Base-by-base conservation (phyloP, 495 filamentous ascomycete species). In the Xylaria curta region DNA sequence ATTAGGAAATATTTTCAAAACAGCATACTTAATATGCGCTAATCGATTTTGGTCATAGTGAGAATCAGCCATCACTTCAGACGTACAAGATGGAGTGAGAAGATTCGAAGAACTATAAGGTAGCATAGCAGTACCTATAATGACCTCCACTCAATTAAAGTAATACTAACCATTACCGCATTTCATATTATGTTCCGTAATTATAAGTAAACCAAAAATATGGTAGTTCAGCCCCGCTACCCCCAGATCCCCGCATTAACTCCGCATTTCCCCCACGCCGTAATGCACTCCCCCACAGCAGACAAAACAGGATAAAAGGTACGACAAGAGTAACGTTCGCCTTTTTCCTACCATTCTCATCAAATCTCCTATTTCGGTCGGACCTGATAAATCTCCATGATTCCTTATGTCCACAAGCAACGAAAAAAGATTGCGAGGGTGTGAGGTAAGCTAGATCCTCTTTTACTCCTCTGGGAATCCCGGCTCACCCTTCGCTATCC, bases 221-320 rank as follows among this genome's bases (percentile, higher is more conserved):
- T 38, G 1, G 36, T 38, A 31, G 28, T 1, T 31, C 28, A 31
- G 28, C 28, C 28, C 28, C 51, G 51, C 51, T 17, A 9, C 21
- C 21, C 28, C 51, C 51, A 26, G 24, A 26, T 56, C 51, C 51
- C 51, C 51, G 12, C 51, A 49, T 49, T 7, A 19, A 56, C 26
- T 28, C 26, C 26, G 51, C 51, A 56, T 24, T 56, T 56, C 8
- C 51, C 51, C 51, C 51, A 31, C 51, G 15, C 26, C 26, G 26
- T 56, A 9, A 24, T 56, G 3, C 21, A 56, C 51, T 26, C n/a
- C 51, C 24, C 51, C 51, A 56, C 24, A 9, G 6, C 53, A 2
- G 24, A 56, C 53, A 9, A 56, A 56, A 56, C 28, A 56, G 53
- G 53, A 56, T 56, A 56, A 56, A 56, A 56, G 53, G 53, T 31